Conservation (phyloP, 2,329 filamentous ascomycete species). For the Harringtonia lauricola region DNA sequence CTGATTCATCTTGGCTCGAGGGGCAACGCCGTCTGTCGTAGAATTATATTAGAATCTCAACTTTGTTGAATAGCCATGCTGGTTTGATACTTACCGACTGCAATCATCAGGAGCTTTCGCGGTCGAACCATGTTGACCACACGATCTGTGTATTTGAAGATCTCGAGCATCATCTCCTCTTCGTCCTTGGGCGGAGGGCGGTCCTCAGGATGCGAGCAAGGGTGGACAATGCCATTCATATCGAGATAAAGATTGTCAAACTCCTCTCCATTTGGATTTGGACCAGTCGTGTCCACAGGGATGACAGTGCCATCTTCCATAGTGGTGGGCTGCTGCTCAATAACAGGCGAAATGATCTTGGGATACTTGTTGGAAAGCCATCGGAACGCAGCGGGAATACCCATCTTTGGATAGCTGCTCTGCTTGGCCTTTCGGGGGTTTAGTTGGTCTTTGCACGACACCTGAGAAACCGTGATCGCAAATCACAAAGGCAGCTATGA, state of each 20-base stretch:
- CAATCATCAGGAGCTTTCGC: slow-evolving; percentile 92
- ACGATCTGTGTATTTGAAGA: slow-evolving; percentile 97
- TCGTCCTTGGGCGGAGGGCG: slow-evolving; percentile 83
- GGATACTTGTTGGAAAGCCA: slow-evolving; percentile 97
- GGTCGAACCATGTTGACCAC: slow-evolving; percentile 98
- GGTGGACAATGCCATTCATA: slow-evolving; percentile 99
- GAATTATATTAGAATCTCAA: not conserved
- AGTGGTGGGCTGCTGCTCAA: slow-evolving; percentile 72
- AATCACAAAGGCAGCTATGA: no score
- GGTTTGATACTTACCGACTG: slow-evolving; percentile 56
- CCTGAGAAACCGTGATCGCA: not conserved
- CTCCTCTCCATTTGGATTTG: slow-evolving; percentile 96
- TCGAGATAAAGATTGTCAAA: slow-evolving; percentile 97
- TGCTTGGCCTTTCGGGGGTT: not conserved
- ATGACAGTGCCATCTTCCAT: slow-evolving; percentile 73
- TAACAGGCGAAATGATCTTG: slow-evolving; percentile 87
- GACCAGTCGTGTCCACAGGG: slow-evolving; percentile 71
- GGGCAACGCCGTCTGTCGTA: slow-evolving; percentile 75
- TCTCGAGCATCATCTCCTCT: slow-evolving; percentile 98
- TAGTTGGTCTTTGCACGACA: not conserved
- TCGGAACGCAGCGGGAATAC: slow-evolving; percentile 89
- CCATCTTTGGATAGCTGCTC: slow-evolving; percentile 45
- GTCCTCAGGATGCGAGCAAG: slow-evolving; percentile 95
- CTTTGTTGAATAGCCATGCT: not conserved
- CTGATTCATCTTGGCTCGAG: slow-evolving; percentile 99